These are phyloP conservation scores for Skeletonema menzelii DNA, from an alignment of 108 stramenopile species.

Conservation along the genomic window DNA sequence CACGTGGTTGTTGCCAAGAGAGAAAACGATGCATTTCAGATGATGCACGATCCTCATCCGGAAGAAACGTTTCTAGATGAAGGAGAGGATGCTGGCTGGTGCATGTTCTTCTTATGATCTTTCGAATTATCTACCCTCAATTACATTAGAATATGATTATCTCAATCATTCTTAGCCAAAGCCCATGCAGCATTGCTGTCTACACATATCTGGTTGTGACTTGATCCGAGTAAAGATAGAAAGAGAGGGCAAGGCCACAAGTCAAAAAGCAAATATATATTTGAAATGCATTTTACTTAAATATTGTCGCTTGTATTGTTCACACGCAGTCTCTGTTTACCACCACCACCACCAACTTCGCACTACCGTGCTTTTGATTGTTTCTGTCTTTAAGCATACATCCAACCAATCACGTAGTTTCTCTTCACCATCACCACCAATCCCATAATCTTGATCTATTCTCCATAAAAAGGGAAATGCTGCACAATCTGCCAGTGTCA, in stretches of 20 bases:
- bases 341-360: constrained; percentile 88
- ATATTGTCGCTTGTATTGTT: background rate
- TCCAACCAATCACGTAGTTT: constrained; percentile 65
- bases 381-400: constrained; percentile 43
- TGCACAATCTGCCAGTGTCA: constrained; percentile 81
- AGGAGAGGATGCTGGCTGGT: constrained; percentile 35
- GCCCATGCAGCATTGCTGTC: background rate
- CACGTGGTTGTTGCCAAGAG: constrained; percentile 41
- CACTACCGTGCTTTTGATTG: constrained; percentile 62
- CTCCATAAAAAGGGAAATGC: constrained; percentile 89
- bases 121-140: no score
- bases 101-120: constrained; percentile 23
- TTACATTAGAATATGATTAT: no score
- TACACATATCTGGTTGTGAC: no score
- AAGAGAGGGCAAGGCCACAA: background rate
- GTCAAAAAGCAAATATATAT: background rate
- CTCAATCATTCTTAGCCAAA: background rate
- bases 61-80: constrained; percentile 38
- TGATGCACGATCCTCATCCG: constrained; percentile 50
- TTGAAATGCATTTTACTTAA: background rate
- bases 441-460: constrained; percentile 70
- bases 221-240: no score
- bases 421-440: constrained; percentile 40
- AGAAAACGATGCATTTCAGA: constrained; percentile 12
- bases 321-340: constrained; percentile 5